Base-by-base conservation (phyloP, 805 yeast species). In the Ogataea henricii region DNA sequence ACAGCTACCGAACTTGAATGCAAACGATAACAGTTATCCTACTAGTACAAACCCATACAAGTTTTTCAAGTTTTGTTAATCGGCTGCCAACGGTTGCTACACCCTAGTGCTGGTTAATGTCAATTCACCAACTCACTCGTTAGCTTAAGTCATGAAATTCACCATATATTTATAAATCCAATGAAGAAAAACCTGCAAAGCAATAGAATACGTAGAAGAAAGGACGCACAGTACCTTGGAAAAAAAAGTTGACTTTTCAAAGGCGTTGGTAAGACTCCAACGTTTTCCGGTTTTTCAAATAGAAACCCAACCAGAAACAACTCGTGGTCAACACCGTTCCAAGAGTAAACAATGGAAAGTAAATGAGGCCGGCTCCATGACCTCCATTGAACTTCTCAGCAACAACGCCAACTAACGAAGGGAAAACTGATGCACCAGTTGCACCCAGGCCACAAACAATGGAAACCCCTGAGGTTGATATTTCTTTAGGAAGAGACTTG, bases 371-470 rank as follows among this genome's bases (percentile, higher is more conserved):
- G n/a, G 54, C 57, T 36, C 71, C 71, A 44, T 57, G 44, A 10
- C 58, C 59, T 13, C 47, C 56, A 12, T 61, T 66, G 20, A 58
- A 40, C 13, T 52, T 49, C 49, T 69, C 68, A 26, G 75, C 62
- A 6, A 74, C 52, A 18, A 63, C 61, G 7, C 96, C 96, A 30
- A 83, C 73, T 2, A 80, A 45, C 52, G 81, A 85, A 1, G 95
- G 94, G 6, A 87, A 52, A 0, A 79, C 73, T 0, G 95, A 92
- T n/a, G 86, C 87, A 1, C 96, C 96, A 13, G 84, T 80, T 3
- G 94, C 91, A 6, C 95, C 96, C 50, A 87, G 62, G 0, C 94
- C 90, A 47, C 90, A 82, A 17, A 85, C 79, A 45, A 86, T 71
- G 0, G 96, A 91, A 7, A 89, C 75, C 1, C 89, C 91, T 14